These are phyloP conservation scores for Peronosclerospora sorghi DNA, from an alignment of 352 stramenopile species.

Conservation along the genomic window DNA sequence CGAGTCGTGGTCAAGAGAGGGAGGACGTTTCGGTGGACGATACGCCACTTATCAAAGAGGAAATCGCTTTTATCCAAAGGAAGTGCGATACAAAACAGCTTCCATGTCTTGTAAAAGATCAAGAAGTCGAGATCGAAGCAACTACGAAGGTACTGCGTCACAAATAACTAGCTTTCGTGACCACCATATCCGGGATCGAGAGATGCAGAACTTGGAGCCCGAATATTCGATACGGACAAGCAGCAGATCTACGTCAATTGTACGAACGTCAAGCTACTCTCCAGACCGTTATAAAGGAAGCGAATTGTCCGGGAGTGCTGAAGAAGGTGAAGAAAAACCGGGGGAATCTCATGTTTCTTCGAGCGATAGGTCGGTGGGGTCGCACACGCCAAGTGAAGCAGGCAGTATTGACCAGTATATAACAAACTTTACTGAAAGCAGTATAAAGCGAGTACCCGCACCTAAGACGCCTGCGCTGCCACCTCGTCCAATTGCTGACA, in stretches of 20 bases:
- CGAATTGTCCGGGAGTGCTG: slow-evolving; percentile 16
- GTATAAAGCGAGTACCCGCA: slow-evolving; percentile 13
- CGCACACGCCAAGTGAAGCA: slow-evolving; percentile 19
- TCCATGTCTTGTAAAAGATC: slow-evolving; percentile 22
- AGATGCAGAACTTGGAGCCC: slow-evolving; percentile 20
- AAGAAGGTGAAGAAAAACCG: slow-evolving; percentile 35
- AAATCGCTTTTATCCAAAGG: slow-evolving; percentile 33
- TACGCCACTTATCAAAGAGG: slow-evolving; percentile 15
- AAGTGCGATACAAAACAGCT: slow-evolving; percentile 21
- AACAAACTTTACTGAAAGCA: slow-evolving; percentile 6
- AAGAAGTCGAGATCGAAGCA: slow-evolving; percentile 31
- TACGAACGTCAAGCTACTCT: slow-evolving; percentile 18
- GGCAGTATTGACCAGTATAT: slow-evolving; percentile 17
- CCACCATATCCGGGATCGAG: slow-evolving; percentile 24
- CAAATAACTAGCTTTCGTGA: slow-evolving; percentile 22
- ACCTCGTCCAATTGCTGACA: slow-evolving; percentile 23
- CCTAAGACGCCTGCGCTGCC: slow-evolving; percentile 16
- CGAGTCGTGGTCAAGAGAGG: slow-evolving; percentile 21
- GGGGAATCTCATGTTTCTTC: slow-evolving; percentile 14
- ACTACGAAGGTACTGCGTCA: slow-evolving; percentile 12
- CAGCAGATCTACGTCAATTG: slow-evolving; percentile 18
- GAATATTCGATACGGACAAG: slow-evolving; percentile 9
- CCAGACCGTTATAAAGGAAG: slow-evolving; percentile 19
- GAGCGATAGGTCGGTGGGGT: slow-evolving; percentile 15
- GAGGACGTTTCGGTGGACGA: slow-evolving; percentile 12